A percentile compares a stretch with the other conserved stretches of the same genome.
These are phyloP conservation scores for Parietaria judaica DNA, from an alignment of 306 rosid species.

Conservation along the genomic window DNA sequence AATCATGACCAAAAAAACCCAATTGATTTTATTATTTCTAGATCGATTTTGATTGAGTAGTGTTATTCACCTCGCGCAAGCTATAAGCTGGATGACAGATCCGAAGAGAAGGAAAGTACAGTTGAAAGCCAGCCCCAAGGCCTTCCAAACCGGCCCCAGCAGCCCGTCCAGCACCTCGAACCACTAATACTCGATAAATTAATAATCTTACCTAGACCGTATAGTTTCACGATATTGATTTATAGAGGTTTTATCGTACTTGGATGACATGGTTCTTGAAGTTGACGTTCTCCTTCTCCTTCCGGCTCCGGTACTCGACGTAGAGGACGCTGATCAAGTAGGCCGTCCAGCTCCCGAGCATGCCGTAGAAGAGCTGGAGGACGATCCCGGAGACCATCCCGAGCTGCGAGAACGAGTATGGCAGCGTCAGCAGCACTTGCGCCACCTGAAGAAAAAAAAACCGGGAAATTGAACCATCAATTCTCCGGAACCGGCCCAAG, in stretches of 20 bases:
- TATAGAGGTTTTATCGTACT: slow-evolving; percentile 26
- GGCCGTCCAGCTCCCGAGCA: slow-evolving; percentile 97
- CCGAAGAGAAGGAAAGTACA: slow-evolving; percentile 97
- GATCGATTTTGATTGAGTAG: background rate
- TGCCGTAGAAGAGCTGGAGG: slow-evolving; percentile 75
- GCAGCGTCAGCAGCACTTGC: slow-evolving; percentile 85
- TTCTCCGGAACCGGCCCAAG: background rate
- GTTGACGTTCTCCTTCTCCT: slow-evolving; percentile 82
- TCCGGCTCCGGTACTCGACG: slow-evolving; percentile 68
- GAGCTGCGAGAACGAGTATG: slow-evolving; percentile 97
- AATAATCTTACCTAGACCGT: background rate
- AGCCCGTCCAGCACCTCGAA: slow-evolving; percentile 97
- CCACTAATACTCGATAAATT: slow-evolving; percentile 39
- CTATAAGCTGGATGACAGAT: slow-evolving; percentile 97
- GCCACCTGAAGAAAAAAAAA: slow-evolving; percentile 53
- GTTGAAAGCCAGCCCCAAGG: slow-evolving; percentile 85
- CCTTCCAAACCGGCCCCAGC: slow-evolving; percentile 89
- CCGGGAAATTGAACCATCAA: background rate
- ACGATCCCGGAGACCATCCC: slow-evolving; percentile 79
- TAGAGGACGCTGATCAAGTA: slow-evolving; percentile 91
- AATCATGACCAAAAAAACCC: slow-evolving; percentile 6
- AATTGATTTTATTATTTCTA: background rate
- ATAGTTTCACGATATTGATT: background rate
- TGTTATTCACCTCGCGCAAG: slow-evolving; percentile 73
- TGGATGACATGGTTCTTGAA: slow-evolving; percentile 97